Conservation (phyloP, 2,329 filamentous ascomycete genomes). For the Scytalidium lignicola region DNA sequence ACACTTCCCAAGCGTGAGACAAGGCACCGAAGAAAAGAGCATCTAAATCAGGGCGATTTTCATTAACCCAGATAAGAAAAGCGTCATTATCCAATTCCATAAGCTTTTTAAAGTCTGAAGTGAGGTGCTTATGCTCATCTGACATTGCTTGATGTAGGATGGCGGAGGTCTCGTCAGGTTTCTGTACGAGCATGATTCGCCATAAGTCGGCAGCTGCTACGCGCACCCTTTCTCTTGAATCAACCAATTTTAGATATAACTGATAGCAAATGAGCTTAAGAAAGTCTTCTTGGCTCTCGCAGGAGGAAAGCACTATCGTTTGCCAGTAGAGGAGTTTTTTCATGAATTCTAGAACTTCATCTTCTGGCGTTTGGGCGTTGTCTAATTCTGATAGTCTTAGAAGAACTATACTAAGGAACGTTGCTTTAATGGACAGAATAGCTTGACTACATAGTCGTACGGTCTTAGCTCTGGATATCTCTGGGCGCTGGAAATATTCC, state of each 20-base stretch:
- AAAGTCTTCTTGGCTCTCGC: conserved; percentile 74
- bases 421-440: conserved; percentile 67
- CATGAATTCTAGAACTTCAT: conserved; percentile 66
- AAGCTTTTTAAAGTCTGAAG: conserved; percentile 74
- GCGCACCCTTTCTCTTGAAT: conserved; percentile 61
- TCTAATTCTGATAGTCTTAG: conserved; percentile 81
- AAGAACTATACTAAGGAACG: conserved; percentile 74
- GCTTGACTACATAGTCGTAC: conserved; percentile 89
- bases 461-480: conserved; percentile 74
- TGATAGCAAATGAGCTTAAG: conserved; percentile 87
- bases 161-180: conserved; percentile 72
- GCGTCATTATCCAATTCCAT: conserved; percentile 84
- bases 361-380: conserved; percentile 52
- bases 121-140: conserved; percentile 65
- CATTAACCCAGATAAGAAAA: conserved; percentile 84
- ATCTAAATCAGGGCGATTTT: conserved; percentile 74
- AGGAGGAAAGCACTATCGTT: conserved; percentile 74
- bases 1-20: conserved; percentile 82
- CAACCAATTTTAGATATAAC: conserved; percentile 83
- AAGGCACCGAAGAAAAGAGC: conserved; percentile 75
- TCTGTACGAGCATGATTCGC: conserved; percentile 90
- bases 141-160: conserved; percentile 69
- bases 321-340: conserved; percentile 94
- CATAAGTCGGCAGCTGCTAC: conserved; percentile 77
- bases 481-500: conserved; percentile 83